phyloP scores from a whole-genome alignment of 1,284 basidiomycete genomes.

The Sanguinoderma infundibulare region DNA sequence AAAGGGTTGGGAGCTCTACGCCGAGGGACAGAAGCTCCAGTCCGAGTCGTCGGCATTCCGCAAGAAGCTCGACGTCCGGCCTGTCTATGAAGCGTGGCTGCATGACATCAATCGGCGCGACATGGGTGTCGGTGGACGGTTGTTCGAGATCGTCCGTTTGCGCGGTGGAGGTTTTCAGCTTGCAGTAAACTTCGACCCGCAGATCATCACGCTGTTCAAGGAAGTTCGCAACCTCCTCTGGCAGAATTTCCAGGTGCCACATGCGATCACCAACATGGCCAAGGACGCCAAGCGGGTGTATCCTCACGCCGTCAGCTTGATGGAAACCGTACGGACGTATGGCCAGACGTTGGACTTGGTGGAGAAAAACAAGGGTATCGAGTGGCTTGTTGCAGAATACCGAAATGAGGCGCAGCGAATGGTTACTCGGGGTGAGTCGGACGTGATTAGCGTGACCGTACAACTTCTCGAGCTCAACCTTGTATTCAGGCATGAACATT shows the following conservation, averaged over 20 bases:
- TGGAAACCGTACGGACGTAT: slow-evolving; percentile 98
- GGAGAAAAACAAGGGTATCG: slow-evolving; percentile 87
- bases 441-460: slow-evolving; percentile 1
- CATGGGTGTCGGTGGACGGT: slow-evolving; percentile 90
- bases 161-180: slow-evolving; percentile 87
- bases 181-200: slow-evolving; percentile 96
- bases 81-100: slow-evolving; percentile 96
- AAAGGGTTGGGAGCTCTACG: slow-evolving; percentile 98
- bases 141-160: slow-evolving; percentile 93
- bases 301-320: slow-evolving; percentile 96
- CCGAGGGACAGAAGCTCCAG: slow-evolving; percentile 98
- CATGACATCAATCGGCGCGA: slow-evolving; percentile 93
- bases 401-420: slow-evolving; percentile 90
- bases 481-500: slow-evolving; percentile 92
- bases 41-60: slow-evolving; percentile 92
- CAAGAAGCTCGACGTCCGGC: slow-evolving; percentile 93
- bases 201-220: slow-evolving; percentile 98
- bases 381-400: slow-evolving; percentile 92
- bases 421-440: slow-evolving; percentile 75
- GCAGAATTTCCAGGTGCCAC: slow-evolving; percentile 95
- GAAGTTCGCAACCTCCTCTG: slow-evolving; percentile 96
- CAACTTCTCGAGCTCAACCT: no score
- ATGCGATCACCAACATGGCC: slow-evolving; percentile 94
- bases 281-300: slow-evolving; percentile 99
- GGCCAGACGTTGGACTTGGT: slow-evolving; percentile 92